Conservation (phyloP, 208 protist species). For the Trypanosoma mega region DNA sequence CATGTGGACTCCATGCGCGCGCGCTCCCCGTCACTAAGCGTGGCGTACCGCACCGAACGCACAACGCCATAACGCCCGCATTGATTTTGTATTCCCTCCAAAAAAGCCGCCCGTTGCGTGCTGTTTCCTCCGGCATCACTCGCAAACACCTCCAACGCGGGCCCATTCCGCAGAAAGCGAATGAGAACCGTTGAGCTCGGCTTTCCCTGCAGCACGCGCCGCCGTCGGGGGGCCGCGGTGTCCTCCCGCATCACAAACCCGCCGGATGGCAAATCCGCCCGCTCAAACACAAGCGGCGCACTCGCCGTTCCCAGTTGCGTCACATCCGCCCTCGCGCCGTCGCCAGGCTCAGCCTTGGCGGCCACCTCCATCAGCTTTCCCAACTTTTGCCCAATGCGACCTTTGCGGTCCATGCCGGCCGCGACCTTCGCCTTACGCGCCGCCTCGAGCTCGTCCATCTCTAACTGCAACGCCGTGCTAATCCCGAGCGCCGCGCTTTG, state of each 20-base stretch:
- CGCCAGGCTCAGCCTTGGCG: no score
- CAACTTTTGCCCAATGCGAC: slow-evolving; percentile 56
- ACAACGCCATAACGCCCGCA: slow-evolving; percentile 65
- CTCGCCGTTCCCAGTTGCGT: not conserved
- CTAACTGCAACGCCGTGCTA: slow-evolving; percentile 57
- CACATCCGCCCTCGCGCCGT: not conserved
- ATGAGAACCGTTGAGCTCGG: slow-evolving; percentile 82
- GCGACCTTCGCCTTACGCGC: slow-evolving; percentile 55
- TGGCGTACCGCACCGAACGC: slow-evolving; percentile 37
- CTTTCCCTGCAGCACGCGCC: slow-evolving; percentile 36
- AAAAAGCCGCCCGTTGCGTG: slow-evolving; percentile 13
- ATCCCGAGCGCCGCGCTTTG: slow-evolving; percentile 74
- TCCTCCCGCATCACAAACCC: slow-evolving; percentile 60
- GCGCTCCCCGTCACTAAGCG: slow-evolving; percentile 29
- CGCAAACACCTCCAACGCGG: slow-evolving; percentile 17
- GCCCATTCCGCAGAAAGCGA: slow-evolving; percentile 36
- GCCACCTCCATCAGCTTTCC: slow-evolving; percentile 45
- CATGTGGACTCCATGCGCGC: not conserved
- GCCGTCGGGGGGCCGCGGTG: not conserved
- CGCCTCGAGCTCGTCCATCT: slow-evolving; percentile 59
- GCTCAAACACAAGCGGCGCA: slow-evolving; percentile 65
- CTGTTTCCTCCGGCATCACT: not conserved
- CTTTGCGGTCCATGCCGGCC: slow-evolving; percentile 55
- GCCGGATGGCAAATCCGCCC: slow-evolving; percentile 56
- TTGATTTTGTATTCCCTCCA: slow-evolving; percentile 35